Conservation (phyloP, 1,139 yeast species). For the Suhomyces wounanorum region DNA sequence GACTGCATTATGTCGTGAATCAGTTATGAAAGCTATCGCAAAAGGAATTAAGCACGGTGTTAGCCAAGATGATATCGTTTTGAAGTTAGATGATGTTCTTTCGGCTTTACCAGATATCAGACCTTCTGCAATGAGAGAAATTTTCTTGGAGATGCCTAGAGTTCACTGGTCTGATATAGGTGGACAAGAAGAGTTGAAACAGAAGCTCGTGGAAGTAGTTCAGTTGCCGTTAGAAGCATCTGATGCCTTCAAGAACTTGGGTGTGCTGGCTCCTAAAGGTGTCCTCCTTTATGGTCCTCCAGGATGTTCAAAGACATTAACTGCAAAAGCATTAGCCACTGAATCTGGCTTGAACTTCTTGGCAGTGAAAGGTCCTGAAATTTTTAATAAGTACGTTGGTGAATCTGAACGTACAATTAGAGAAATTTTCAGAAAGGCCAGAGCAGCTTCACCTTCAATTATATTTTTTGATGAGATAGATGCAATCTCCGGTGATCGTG, state of each 20-base stretch:
- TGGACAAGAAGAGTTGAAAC: slow-evolving; percentile 83
- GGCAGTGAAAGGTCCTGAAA: slow-evolving; percentile 95
- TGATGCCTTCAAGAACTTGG: slow-evolving; percentile 71
- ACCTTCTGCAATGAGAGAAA: slow-evolving; percentile 97
- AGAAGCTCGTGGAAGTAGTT: slow-evolving; percentile 82
- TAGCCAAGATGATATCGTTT: slow-evolving; percentile 29
- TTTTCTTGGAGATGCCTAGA: slow-evolving; percentile 89
- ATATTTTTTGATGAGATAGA: slow-evolving; percentile 95
- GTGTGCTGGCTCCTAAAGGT: slow-evolving; percentile 90
- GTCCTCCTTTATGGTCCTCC: slow-evolving; percentile 93
- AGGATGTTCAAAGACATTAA: slow-evolving; percentile 91
- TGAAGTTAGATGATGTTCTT: slow-evolving; percentile 55
- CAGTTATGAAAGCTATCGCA: slow-evolving; percentile 81
- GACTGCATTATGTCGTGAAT: slow-evolving; percentile 82
- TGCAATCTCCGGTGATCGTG: slow-evolving; percentile 79
- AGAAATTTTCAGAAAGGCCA: slow-evolving; percentile 86
- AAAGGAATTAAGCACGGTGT: slow-evolving; percentile 43
- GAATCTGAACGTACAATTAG: slow-evolving; percentile 89
- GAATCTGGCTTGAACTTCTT: slow-evolving; percentile 91
- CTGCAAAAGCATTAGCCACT: slow-evolving; percentile 93
- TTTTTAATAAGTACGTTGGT: slow-evolving; percentile 92
- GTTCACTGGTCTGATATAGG: slow-evolving; percentile 95
- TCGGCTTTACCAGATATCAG: slow-evolving; percentile 73
- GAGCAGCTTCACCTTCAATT: slow-evolving; percentile 91
- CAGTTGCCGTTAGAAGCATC: slow-evolving; percentile 88